A percentile compares a stretch with the other conserved stretches of the same genome.
Evolutionary conservation across 331 rosid genomes (phyloP).

Genomic region (Rosa hybrid): DNA sequence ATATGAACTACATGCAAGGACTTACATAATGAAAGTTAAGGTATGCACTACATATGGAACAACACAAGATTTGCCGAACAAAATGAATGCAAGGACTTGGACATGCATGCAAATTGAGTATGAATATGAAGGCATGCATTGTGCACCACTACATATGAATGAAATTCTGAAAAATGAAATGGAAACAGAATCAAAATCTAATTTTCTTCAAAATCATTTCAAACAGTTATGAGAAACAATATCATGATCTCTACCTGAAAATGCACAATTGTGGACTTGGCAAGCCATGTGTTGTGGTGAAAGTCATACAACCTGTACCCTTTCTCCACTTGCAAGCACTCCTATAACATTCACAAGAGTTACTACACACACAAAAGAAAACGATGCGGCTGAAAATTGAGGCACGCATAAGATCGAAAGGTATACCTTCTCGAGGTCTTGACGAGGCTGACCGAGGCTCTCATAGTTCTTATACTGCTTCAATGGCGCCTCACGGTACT

Average conservation of each 20-base stretch:
- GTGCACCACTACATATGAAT: neutral
- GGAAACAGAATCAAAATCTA: neutral
- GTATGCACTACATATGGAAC: neutral
- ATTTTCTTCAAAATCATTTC: neutral
- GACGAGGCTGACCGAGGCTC: constrained; percentile 57
- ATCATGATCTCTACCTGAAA: constrained; percentile 73
- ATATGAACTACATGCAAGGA: neutral
- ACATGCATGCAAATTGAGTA: neutral
- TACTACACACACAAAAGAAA: neutral
- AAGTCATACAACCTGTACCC: constrained; percentile 86
- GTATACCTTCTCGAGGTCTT: constrained; percentile 58
- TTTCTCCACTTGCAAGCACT: constrained; percentile 64
- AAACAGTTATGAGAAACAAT: neutral
- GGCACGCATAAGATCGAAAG: neutral
- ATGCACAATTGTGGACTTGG: constrained; percentile 82
- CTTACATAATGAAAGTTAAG: neutral
- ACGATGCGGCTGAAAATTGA: neutral
- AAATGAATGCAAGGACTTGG: too few species aligned
- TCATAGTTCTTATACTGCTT: constrained; percentile 84
- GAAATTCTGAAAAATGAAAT: neutral
- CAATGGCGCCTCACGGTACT: constrained; percentile 72
- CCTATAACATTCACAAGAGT: constrained; percentile 38
- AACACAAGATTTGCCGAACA: too few species aligned
- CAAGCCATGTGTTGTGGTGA: constrained; percentile 86
- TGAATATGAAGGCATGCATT: neutral